phyloP scores from a whole-genome alignment of 2,329 filamentous ascomycete genomes.

The Diplodia scrobiculata region DNA sequence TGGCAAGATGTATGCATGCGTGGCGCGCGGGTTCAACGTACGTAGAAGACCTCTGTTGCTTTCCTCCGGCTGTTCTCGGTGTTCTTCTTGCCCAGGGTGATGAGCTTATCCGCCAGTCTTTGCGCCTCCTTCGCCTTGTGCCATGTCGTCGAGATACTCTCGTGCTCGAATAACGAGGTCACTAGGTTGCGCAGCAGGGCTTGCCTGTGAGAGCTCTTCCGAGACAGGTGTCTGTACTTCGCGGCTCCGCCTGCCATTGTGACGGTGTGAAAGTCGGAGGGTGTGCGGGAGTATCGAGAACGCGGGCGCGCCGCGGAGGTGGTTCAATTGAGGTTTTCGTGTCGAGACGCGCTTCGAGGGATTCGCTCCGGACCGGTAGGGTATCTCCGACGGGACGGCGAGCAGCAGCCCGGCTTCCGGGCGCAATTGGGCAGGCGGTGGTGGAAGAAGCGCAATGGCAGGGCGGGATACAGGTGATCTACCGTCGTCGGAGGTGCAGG shows the following conservation, averaged over 20 bases:
- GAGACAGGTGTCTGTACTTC: constrained; percentile 87
- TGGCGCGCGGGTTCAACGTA: constrained; percentile 53
- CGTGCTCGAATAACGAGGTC: constrained; percentile 88
- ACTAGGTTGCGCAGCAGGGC: constrained; percentile 94
- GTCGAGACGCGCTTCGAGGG: too few species aligned
- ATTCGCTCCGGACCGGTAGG: background rate
- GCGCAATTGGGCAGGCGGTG: constrained; percentile 1
- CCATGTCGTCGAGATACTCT: constrained; percentile 93
- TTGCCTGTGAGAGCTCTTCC: constrained; percentile 82
- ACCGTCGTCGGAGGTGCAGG: background rate
- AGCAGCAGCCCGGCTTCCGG: constrained; percentile 6
- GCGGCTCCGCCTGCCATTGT: constrained; percentile 81
- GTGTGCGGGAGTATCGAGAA: background rate
- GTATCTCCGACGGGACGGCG: background rate
- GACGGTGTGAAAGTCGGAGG: background rate
- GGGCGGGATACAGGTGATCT: background rate
- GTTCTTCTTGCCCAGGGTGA: constrained; percentile 91
- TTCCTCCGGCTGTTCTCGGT: constrained; percentile 75
- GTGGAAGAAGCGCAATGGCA: background rate
- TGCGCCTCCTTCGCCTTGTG: constrained; percentile 97
- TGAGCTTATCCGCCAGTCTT: constrained; percentile 86
- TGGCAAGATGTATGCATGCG: too few species aligned
- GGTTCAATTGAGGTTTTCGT: background rate
- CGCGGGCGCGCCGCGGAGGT: constrained; percentile 22
- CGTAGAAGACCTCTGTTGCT: constrained; percentile 82